Conservation (phyloP, 352 stramenopile species). For the Thalassiosira oceanica region DNA sequence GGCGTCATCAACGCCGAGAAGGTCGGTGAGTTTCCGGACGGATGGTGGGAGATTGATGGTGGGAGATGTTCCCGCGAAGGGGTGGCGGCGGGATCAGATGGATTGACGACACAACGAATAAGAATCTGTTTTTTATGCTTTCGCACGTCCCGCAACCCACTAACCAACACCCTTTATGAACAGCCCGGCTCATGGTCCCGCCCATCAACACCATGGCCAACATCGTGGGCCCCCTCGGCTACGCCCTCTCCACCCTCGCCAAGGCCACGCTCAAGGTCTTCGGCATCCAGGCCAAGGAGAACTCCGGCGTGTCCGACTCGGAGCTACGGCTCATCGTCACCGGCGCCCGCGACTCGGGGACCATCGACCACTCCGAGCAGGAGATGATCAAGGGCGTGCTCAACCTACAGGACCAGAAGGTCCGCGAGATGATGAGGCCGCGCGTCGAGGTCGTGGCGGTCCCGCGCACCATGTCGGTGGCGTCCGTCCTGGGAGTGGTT, state of each 20-base stretch:
- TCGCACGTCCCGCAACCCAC: too few relatives aligned
- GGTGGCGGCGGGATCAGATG: too few relatives aligned
- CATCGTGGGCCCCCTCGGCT: conserved; percentile 80
- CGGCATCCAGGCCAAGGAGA: conserved; percentile 75
- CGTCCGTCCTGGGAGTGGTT: conserved; percentile 81
- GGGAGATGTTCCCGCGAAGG: too few relatives aligned
- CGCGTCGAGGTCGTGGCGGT: conserved; percentile 79
- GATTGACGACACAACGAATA: too few relatives aligned
- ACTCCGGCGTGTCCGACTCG: conserved; percentile 77
- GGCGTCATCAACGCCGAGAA: conserved; percentile 85
- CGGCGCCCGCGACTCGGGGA: conserved; percentile 80
- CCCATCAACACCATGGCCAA: conserved; percentile 80
- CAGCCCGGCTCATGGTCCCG: conserved; percentile 80
- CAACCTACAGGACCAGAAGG: conserved; percentile 81
- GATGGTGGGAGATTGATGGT: too few relatives aligned
- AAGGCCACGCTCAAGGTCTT: conserved; percentile 78
- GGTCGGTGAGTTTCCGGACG: too few relatives aligned
- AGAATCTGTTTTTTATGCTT: too few relatives aligned
- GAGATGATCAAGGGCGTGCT: conserved; percentile 92
- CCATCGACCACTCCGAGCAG: conserved; percentile 91
- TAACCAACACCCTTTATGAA: too few relatives aligned
- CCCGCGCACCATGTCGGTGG: conserved; percentile 69
- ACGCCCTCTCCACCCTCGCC: conserved; percentile 72
- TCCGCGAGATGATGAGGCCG: conserved; percentile 90
- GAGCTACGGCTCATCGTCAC: conserved; percentile 85